Percentiles rank a stretch among this genome's conserved stretches.
Conservation (phyloP, 2,329 filamentous ascomycete genomes). For the Teratosphaeria zuluensis region DNA sequence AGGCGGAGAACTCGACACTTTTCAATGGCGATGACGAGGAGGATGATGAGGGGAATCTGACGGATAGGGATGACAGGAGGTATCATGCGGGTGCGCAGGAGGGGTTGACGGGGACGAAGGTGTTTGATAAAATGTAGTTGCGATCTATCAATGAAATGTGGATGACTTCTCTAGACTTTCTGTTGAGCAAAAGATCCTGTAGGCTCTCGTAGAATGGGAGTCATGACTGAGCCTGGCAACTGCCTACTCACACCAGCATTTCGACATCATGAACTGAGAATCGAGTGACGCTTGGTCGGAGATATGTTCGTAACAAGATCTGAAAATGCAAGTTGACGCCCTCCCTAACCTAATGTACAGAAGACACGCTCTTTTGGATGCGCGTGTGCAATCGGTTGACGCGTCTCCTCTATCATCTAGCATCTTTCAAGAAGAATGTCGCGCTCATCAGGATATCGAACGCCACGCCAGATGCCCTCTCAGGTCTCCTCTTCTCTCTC, state of each 20-base stretch:
- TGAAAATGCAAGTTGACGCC: neutral
- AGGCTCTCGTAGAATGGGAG: neutral
- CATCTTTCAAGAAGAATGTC: neutral
- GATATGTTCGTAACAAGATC: neutral
- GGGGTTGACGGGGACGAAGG: constrained; percentile 21
- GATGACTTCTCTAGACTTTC: neutral
- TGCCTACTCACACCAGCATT: neutral
- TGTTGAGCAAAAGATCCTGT: no score
- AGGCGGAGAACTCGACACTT: constrained; percentile 29
- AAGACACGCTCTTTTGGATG: neutral
- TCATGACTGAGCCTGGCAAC: neutral
- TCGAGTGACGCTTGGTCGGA: no score
- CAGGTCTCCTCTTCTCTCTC: neutral
- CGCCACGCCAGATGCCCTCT: neutral
- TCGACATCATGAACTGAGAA: no score
- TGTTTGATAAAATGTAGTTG: constrained; percentile 30
- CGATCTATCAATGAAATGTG: neutral
- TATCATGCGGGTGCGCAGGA: constrained; percentile 17
- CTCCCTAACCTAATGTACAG: neutral
- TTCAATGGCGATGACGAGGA: constrained; percentile 14
- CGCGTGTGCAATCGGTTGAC: neutral
- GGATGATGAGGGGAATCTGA: constrained; percentile 10
- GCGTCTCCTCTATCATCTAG: neutral
- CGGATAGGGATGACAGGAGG: constrained; percentile 14
- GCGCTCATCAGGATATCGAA: neutral